These are phyloP conservation scores for Cercospora sesami DNA, from an alignment of 2,329 filamentous ascomycete genomes.

Conservation along the genomic window DNA sequence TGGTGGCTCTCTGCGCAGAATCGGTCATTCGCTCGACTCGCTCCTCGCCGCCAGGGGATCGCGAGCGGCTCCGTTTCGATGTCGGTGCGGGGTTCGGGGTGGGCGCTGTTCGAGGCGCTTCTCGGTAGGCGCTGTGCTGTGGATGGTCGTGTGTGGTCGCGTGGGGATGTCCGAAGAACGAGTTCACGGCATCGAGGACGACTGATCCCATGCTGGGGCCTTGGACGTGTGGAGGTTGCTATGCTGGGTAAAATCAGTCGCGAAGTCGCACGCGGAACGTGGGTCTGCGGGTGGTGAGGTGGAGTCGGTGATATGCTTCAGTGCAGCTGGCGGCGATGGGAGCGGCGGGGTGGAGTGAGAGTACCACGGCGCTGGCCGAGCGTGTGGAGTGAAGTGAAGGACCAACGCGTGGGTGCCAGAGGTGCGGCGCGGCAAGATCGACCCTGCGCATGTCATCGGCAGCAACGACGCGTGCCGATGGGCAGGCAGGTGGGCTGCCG, in stretches of 20 bases:
- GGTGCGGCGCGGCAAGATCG: conserved; percentile 2
- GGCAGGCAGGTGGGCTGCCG: neutral
- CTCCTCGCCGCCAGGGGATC: conserved; percentile 20
- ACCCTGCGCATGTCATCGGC: conserved; percentile 3
- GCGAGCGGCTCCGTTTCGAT: conserved; percentile 33
- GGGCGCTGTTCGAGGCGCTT: conserved; percentile 30
- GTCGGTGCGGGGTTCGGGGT: conserved; percentile 23
- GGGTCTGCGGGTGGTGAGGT: neutral
- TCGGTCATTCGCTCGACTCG: conserved; percentile 35
- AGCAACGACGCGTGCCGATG: neutral
- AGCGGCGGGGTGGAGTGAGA: neutral
- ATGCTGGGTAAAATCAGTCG: conserved; percentile 26
- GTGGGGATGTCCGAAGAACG: conserved; percentile 49
- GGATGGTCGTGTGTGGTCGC: conserved; percentile 21
- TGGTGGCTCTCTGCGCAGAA: conserved; percentile 35
- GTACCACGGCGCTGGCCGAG: neutral
- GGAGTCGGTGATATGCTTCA: neutral
- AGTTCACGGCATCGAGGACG: conserved; percentile 70
- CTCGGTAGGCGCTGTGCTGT: conserved; percentile 31
- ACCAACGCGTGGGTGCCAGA: neutral
- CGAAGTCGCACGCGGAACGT: neutral
- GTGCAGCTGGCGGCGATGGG: neutral
- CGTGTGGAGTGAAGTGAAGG: neutral
- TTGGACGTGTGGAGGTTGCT: conserved; percentile 5
- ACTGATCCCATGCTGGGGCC: conserved; percentile 60